Evolutionary conservation across 768 basidiomycete genomes (phyloP).

Genomic region (Jaapia argillacea): DNA sequence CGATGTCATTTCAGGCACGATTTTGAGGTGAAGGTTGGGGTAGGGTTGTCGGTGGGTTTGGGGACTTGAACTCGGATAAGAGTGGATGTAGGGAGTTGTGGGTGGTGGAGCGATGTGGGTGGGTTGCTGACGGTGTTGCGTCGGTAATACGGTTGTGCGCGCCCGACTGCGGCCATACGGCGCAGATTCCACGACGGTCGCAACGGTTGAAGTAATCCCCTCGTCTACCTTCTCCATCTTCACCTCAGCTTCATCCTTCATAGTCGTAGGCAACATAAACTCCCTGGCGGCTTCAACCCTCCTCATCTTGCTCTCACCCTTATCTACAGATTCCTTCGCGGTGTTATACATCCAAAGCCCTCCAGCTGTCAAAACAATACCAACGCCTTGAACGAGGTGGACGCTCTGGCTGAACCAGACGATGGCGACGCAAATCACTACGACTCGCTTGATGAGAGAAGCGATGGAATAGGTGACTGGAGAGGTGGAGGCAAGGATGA

Average conservation of each 20-base stretch:
- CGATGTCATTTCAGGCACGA: slow-evolving; percentile 11
- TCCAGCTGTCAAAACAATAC: slow-evolving; percentile 83
- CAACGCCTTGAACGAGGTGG: slow-evolving; percentile 75
- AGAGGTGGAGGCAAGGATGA: slow-evolving; percentile 90
- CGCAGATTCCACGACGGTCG: neutral
- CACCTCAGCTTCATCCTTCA: slow-evolving; percentile 45
- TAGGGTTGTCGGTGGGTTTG: slow-evolving; percentile 5
- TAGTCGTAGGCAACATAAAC: slow-evolving; percentile 59
- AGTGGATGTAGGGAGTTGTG: too few species aligned
- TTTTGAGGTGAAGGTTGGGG: slow-evolving; percentile 18
- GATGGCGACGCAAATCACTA: slow-evolving; percentile 95
- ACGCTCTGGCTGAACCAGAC: slow-evolving; percentile 91
- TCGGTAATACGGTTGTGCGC: neutral
- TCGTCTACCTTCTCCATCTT: slow-evolving; percentile 13
- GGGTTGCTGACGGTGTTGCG: neutral
- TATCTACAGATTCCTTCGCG: slow-evolving; percentile 86
- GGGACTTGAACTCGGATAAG: too few species aligned
- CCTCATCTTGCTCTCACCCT: slow-evolving; percentile 83
- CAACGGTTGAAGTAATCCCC: neutral
- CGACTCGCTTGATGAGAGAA: slow-evolving; percentile 94
- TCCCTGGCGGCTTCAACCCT: slow-evolving; percentile 65
- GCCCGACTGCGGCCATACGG: neutral
- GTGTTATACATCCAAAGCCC: slow-evolving; percentile 96
- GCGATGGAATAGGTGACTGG: slow-evolving; percentile 99
- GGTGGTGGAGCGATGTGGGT: too few species aligned